A percentile compares a stretch with the other conserved stretches of the same genome.
phyloP scores from a whole-genome alignment of 2,329 filamentous ascomycete genomes.

The Thielaviopsis musarum region DNA sequence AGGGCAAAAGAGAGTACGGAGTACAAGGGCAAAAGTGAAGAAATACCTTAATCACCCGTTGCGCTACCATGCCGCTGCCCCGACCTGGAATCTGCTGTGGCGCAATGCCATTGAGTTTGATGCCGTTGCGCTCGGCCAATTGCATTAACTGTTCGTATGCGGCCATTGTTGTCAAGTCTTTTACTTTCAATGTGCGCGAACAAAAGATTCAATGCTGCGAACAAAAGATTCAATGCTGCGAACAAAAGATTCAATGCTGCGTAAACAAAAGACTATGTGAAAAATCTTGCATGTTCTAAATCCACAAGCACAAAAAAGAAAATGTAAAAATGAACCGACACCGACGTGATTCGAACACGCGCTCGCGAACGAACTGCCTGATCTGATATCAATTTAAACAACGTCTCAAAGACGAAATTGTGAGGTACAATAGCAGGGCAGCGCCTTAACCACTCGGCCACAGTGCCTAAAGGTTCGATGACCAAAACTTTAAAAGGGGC shows the following conservation, averaged over 20 bases:
- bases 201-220: too few species aligned
- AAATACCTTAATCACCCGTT: slow-evolving; percentile 44
- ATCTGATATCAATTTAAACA: too few species aligned
- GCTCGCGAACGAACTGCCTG: slow-evolving; percentile 12
- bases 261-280: not conserved
- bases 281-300: not conserved
- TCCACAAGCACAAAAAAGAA: not conserved
- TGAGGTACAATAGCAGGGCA: slow-evolving; percentile 9
- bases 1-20: too few species aligned
- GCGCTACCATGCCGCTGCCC: slow-evolving; percentile 64
- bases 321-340: slow-evolving; percentile 9
- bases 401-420: too few species aligned
- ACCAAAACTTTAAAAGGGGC: not conserved
- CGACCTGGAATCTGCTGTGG: slow-evolving; percentile 52
- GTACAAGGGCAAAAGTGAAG: too few species aligned
- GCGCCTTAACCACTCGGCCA: slow-evolving; percentile 12
- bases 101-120: slow-evolving; percentile 49
- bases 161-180: too few species aligned
- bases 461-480: slow-evolving; percentile 2
- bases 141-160: slow-evolving; percentile 35
- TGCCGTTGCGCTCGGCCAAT: slow-evolving; percentile 51
- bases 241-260: too few species aligned
- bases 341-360: slow-evolving; percentile 13
- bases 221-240: too few species aligned
- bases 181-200: too few species aligned